Base-by-base conservation (phyloP, 1,284 basidiomycete species). In the Ceratobasidium sp. region DNA sequence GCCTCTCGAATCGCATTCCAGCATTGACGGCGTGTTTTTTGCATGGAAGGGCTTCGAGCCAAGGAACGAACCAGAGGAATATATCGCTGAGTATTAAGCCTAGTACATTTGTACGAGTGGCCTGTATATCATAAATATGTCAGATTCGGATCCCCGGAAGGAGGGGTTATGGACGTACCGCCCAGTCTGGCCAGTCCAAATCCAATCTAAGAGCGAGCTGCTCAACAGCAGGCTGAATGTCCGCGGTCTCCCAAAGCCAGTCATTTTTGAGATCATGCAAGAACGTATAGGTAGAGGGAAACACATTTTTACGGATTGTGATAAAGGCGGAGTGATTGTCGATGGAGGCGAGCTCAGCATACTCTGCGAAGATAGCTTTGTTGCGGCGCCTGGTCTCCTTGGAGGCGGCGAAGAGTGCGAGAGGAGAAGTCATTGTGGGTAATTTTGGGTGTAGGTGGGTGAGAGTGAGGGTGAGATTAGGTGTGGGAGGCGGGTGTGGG, bases 101-200 rank as follows among this genome's bases (percentile, higher is more conserved):
- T 17, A 69, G 31, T 9, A 48, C 36, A 29, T 57, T 56, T 24
- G 53, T 57, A 11, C 53, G 33, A 19, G 51, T 69, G 7, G 53
- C 41, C 50, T 57, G 50, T 24, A 36, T 14, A 15, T 17, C 11
- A 15, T 7, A 24, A n/a, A 5, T 6, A 36, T 54, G 27, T 36
- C 29, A 53, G 47, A 5, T 22, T 14, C n/a, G 24, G 41, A 27
- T 6, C 36, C 14, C 19, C 41, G 17, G 9, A 22, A 44, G 7
- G 4, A n/a, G 7, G 27, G 57, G 50, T 11, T 29, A 7, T 15
- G 36, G 11, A 69, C 66, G 31, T 29, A 69, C 53, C 19, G 51
- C 51, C 53, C 66, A 69, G 24, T 69, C 66, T 31, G 54, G 27
- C 67, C 50, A 71, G 9, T 71, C 53, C 14, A 22, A 14, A n/a